These are phyloP conservation scores for Metarhizium rileyi DNA, from an alignment of 2,329 filamentous ascomycete species.

Conservation along the genomic window DNA sequence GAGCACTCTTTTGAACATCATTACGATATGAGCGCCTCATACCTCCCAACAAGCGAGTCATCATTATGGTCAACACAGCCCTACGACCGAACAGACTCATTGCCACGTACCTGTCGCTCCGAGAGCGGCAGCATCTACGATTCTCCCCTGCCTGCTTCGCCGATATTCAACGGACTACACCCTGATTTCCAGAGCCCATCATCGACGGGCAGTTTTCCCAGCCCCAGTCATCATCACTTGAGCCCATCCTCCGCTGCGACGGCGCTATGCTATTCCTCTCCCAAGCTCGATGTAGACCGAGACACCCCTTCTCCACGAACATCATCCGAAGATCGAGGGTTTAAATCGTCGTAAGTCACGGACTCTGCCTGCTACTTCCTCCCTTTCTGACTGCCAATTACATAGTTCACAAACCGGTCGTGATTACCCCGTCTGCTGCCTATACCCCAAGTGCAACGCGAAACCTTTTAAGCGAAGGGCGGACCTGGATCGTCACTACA, in stretches of 20 bases:
- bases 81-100: slow-evolving; percentile 1
- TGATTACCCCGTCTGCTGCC: slow-evolving; percentile 29
- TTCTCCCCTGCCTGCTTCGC: slow-evolving; percentile 1
- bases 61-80: background rate
- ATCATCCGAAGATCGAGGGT: slow-evolving; percentile 6
- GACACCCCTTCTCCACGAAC: slow-evolving; percentile 9
- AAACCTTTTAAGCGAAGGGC: slow-evolving; percentile 41
- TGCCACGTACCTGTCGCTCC: slow-evolving; percentile 3
- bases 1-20: background rate
- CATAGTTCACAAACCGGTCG: slow-evolving; percentile 12
- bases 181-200: background rate
- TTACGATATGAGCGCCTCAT: slow-evolving; percentile 1
- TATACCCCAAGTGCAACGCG: slow-evolving; percentile 30
- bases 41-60: slow-evolving; percentile 1
- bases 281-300: slow-evolving; percentile 10
- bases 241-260: slow-evolving; percentile 5
- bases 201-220: slow-evolving; percentile 3
- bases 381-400: background rate
- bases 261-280: slow-evolving; percentile 9
- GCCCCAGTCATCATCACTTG: slow-evolving; percentile 3
- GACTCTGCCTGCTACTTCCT: background rate
- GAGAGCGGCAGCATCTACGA: slow-evolving; percentile 1
- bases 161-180: background rate
- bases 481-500: slow-evolving; percentile 44
- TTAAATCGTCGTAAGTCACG: slow-evolving; percentile 6